A percentile compares a stretch with the other conserved stretches of the same genome.
phyloP scores from a whole-genome alignment of 495 filamentous ascomycete genomes.

The Penicillium diatomitis region DNA sequence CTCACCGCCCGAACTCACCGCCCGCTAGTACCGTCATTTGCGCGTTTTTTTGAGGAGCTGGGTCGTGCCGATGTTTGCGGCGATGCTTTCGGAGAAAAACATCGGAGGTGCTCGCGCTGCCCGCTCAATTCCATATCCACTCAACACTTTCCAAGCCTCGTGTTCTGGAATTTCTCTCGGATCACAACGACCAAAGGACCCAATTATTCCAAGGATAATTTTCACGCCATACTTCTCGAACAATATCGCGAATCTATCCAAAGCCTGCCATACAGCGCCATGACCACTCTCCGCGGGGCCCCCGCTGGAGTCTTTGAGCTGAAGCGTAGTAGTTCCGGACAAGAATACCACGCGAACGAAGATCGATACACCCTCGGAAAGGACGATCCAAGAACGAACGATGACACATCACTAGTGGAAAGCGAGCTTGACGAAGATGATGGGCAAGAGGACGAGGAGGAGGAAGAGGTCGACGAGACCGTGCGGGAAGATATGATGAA shows the following conservation, averaged over 20 bases:
- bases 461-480: conserved; percentile 58
- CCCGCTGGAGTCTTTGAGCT: conserved; percentile 17
- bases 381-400: conserved; percentile 23
- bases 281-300: conserved; percentile 22
- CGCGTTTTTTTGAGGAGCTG: background rate
- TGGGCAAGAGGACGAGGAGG: conserved; percentile 13
- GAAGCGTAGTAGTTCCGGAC: conserved; percentile 11
- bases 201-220: too few species aligned
- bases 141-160: background rate
- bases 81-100: conserved; percentile 13
- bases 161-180: too few species aligned
- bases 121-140: background rate
- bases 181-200: too few species aligned
- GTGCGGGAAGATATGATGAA: conserved; percentile 80
- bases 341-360: conserved; percentile 3
- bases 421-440: background rate
- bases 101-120: conserved; percentile 1
- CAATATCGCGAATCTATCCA: too few species aligned
- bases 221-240: too few species aligned
- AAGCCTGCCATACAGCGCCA: conserved; percentile 3
- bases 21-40: background rate
- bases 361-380: conserved; percentile 16
- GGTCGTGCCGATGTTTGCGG: background rate
- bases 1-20: background rate
- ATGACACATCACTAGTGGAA: conserved; percentile 11